Conservation (phyloP, 129 eudicot species). For the Sambucus nigra region DNA sequence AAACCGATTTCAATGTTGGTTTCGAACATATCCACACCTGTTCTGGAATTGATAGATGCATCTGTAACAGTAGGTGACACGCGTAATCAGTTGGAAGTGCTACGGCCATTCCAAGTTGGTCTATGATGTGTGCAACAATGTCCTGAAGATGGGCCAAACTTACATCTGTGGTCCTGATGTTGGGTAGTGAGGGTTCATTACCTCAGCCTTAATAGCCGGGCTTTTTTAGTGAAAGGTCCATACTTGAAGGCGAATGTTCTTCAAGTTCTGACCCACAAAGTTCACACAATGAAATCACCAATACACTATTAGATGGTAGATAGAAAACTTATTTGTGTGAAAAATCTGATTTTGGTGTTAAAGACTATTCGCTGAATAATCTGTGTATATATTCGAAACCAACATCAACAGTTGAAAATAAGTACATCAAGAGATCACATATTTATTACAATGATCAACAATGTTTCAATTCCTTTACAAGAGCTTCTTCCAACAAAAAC, state of each 20-base stretch:
- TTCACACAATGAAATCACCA: constrained; percentile 32
- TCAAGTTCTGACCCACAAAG: constrained; percentile 12
- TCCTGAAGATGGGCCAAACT: constrained; percentile 34
- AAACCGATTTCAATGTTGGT: no score
- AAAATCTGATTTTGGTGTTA: no score
- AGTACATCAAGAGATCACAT: not conserved
- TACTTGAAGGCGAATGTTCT: constrained; percentile 1
- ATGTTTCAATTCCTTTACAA: constrained; percentile 27
- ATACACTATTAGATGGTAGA: constrained; percentile 22
- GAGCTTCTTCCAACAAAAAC: constrained; percentile 54
- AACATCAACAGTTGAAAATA: not conserved
- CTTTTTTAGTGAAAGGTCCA: constrained; percentile 25
- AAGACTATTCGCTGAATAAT: no score
- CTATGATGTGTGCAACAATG: constrained; percentile 35
- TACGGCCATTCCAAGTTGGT: constrained; percentile 23
- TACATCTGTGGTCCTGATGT: constrained; percentile 25
- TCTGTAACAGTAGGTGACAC: not conserved
- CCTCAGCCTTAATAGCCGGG: constrained; percentile 29
- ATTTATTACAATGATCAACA: constrained; percentile 6
- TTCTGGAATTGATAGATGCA: constrained; percentile 20
- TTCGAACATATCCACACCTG: no score
- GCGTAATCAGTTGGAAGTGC: constrained; percentile 11
- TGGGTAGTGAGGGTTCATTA: constrained; percentile 22
- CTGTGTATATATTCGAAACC: not conserved
- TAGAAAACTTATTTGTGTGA: constrained; percentile 5